Base-by-base conservation (phyloP, 139 green algal genomes). In the Chlorella vulgaris region DNA sequence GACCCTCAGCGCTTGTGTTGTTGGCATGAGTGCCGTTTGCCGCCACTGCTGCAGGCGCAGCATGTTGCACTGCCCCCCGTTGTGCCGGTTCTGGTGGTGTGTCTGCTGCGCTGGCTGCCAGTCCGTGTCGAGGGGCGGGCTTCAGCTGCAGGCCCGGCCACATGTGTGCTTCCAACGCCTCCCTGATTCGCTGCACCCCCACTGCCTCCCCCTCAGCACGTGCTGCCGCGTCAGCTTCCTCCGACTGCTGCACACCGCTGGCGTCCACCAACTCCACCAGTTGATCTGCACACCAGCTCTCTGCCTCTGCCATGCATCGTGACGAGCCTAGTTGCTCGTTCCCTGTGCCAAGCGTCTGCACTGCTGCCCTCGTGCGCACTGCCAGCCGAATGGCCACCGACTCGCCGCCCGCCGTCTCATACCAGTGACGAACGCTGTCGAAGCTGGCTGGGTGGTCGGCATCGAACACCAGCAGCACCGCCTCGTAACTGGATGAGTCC, bases 151-250 rank as follows among this genome's bases (percentile, higher is more conserved):
- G 50, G 38, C 85, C 85, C 0, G 89, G 81, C 90, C 90, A 93
- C 70, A 85, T 80, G 68, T 93, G 86, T 21, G 88, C 85, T n/a
- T 93, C 74, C n/a, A 93, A 81, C 0, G 85, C 90, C 53, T 89
- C 87, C 0, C 86, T 43, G 1, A 93, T 71, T 2, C 90, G 84
- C 2, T 69, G 35, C 28, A 90, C 42, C 0, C 88, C 89, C 22
- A 21, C 36, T 28, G 7, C 7, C 58, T 53, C 31, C 33, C 10
- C 50, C 29, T 47, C 43, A 28, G 19, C 43, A 2, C 18, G n/a
- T n/a, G 70, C 43, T 19, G 29, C n/a, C 8, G 5, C 36, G 7
- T 10, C 40, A 60, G 31, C 47, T 60, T 43, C 78, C 53, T 21
- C 26, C 29, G 29, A 39, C 47, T 65, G 47, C 70, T 73, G 35